Base-by-base conservation (phyloP, 2,329 filamentous ascomycete species). In the Byssoonygena ceratinophila region DNA sequence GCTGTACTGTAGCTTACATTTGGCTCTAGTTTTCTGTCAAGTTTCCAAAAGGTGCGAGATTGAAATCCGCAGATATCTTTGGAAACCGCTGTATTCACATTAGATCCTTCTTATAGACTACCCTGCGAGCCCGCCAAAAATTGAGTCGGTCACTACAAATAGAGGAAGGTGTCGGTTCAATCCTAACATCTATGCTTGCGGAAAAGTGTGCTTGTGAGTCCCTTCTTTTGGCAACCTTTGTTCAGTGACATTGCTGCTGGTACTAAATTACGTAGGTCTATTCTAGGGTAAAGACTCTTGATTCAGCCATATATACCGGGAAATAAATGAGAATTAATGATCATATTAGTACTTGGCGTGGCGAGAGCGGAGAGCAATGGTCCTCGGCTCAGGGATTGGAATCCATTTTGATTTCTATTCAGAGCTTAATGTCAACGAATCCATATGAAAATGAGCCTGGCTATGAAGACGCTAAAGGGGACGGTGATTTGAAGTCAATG, bases 391-490 rank as follows among this genome's bases (percentile, higher is more conserved):
- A 97, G 67, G 91, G 92, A 5, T 75, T 98, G 1, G 92, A 97
- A 67, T 97, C 91, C 0, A 87, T 97, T 46, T 70, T 98, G 45
- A 80, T 97, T 50, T 97, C 91, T 4, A 96, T 98, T 53, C 92
- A 98, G 69, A 96, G 90, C 66, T 75, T 98, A 41, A 90, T 98
- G 84, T 95, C 89, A 0, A 72, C 81, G 25, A 95, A 96, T 61
- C 92, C 91, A 0, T 97, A 95, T 68, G 87, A 92, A 65, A 96
- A 97, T 61, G 92, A 98, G 66, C 92, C 92, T 1, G 92, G 92
- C 4, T 96, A 87, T 60, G 91, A 97, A 66, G 78, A 85, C 55
- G 79, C 83, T 11, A 84, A 83, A 43, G 76, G 79, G 7, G 70
- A 76, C 0, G 71, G 76, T 3, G 88, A 94, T 66, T 84, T 86